A percentile compares a stretch with the other conserved stretches of the same genome.
phyloP scores from a whole-genome alignment of 2,329 filamentous ascomycete species.

The Aspergillus pseudoglaucus region DNA sequence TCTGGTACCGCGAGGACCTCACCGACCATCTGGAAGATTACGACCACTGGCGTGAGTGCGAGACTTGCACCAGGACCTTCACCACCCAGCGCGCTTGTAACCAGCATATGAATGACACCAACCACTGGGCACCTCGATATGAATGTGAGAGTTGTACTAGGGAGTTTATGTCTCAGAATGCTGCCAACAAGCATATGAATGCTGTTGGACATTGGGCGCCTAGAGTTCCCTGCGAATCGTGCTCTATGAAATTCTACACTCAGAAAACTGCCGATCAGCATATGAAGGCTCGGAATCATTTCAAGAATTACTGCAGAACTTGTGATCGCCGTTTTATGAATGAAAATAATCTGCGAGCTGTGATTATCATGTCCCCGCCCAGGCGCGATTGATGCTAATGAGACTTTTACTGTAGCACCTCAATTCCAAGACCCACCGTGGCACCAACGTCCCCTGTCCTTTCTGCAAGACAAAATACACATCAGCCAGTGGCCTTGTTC shows the following conservation, averaged over 20 bases:
- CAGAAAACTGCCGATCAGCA: slow-evolving; percentile 16
- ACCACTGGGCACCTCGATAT: slow-evolving; percentile 14
- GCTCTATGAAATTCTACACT: slow-evolving; percentile 13
- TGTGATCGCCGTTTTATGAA: slow-evolving; percentile 27
- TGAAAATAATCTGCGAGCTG: slow-evolving; percentile 26
- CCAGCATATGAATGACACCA: slow-evolving; percentile 17
- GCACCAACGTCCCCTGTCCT: slow-evolving; percentile 44
- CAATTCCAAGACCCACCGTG: slow-evolving; percentile 47
- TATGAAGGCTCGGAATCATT: slow-evolving; percentile 22
- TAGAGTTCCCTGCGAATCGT: slow-evolving; percentile 21
- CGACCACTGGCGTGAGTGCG: slow-evolving; percentile 19
- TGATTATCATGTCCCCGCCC: slow-evolving; percentile 6
- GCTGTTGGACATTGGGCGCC: slow-evolving; percentile 21
- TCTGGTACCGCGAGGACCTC: slow-evolving; percentile 3
- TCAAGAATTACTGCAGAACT: slow-evolving; percentile 20
- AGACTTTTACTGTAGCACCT: slow-evolving; percentile 42
- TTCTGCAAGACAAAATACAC: slow-evolving; percentile 47
- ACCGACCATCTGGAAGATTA: slow-evolving; percentile 16
- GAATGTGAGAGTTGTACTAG: slow-evolving; percentile 26
- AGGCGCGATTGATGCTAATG: neutral
- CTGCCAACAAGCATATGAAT: slow-evolving; percentile 28
- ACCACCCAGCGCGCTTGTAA: slow-evolving; percentile 3
- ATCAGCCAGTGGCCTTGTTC: slow-evolving; percentile 48
- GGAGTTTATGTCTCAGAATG: slow-evolving; percentile 16
- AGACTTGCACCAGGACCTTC: slow-evolving; percentile 17